Conservation (phyloP, 139 green algal species). For the Haematococcus lacustris region DNA sequence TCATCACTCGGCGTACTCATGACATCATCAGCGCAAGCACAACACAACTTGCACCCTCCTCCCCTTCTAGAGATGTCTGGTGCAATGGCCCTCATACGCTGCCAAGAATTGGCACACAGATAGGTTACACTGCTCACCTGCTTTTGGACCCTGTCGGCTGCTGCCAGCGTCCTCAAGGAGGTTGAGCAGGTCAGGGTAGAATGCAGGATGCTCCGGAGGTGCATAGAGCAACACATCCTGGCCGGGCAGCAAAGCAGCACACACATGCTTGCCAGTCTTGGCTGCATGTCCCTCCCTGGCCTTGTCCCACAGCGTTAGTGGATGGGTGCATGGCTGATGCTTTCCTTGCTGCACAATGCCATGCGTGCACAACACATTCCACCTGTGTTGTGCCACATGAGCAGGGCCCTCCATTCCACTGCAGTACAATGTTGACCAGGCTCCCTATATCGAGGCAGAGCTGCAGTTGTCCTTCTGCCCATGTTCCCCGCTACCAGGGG, state of each 20-base stretch:
- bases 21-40: too few relatives aligned
- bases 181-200: constrained; percentile 77
- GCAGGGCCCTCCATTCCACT: background rate
- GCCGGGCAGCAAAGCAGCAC: background rate
- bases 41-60: too few relatives aligned
- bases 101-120: too few relatives aligned
- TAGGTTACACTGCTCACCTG: too few relatives aligned
- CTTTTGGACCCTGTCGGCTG: background rate
- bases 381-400: background rate
- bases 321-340: background rate
- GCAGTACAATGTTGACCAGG: too few relatives aligned
- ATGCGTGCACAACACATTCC: background rate
- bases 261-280: background rate
- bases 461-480: too few relatives aligned
- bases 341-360: background rate
- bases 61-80: too few relatives aligned
- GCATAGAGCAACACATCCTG: constrained; percentile 79
- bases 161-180: constrained; percentile 28
- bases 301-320: background rate
- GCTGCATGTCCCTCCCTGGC: too few relatives aligned
- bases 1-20: too few relatives aligned
- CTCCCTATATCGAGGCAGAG: too few relatives aligned
- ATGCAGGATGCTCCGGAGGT: constrained; percentile 67
- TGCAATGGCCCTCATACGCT: too few relatives aligned
- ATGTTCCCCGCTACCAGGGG: background rate